Percentiles rank a stretch among this genome's conserved stretches.
phyloP scores from a whole-genome alignment of 2,329 filamentous ascomycete genomes.

The Nemania abortiva region DNA sequence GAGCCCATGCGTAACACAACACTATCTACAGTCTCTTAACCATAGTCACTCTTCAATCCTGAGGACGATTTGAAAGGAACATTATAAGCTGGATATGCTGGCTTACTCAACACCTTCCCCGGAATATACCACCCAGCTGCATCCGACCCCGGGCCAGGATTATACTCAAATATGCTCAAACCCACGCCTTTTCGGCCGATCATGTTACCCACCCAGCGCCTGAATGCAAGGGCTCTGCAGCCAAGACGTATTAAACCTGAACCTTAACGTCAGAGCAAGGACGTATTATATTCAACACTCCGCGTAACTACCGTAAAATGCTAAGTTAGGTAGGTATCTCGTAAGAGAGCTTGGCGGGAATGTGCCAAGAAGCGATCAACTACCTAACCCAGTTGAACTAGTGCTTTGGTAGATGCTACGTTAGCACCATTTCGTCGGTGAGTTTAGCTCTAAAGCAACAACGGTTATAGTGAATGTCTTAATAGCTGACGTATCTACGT shows the following conservation, averaged over 20 bases:
- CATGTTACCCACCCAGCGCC: conserved; percentile 11
- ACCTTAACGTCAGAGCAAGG: conserved; percentile 1
- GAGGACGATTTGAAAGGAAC: background rate
- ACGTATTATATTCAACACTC: background rate
- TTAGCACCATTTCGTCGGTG: background rate
- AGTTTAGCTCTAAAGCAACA: background rate
- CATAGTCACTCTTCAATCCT: background rate
- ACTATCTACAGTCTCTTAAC: background rate
- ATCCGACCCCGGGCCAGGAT: background rate
- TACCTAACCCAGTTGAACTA: background rate
- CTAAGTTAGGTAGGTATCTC: background rate
- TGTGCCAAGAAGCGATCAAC: background rate
- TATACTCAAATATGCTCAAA: conserved; percentile 34
- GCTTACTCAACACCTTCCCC: background rate
- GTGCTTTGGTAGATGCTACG: background rate
- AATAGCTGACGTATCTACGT: background rate
- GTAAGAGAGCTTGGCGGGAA: background rate
- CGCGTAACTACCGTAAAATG: background rate
- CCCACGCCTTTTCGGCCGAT: conserved; percentile 22
- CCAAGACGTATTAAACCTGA: conserved; percentile 22
- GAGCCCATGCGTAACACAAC: background rate
- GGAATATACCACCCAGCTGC: background rate
- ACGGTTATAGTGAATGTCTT: background rate
- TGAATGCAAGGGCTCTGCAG: conserved; percentile 22
- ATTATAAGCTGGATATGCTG: background rate